Evolutionary conservation across 768 basidiomycete genomes (phyloP).

Genomic region (Psilocybe cubensis): DNA sequence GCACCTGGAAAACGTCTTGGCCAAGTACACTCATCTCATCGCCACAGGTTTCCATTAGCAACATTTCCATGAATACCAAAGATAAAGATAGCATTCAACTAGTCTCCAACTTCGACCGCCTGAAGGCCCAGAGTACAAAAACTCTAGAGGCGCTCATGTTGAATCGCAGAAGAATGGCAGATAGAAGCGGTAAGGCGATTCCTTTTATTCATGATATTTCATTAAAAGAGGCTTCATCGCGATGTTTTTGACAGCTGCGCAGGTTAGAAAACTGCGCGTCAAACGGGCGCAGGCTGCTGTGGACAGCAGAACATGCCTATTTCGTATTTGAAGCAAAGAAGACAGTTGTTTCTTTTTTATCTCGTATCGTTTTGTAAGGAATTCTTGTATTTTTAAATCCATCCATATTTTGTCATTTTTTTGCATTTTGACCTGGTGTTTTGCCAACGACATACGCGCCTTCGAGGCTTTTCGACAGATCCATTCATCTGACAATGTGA

Average conservation of each 20-base stretch:
- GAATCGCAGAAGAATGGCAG: constrained; percentile 10
- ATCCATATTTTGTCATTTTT: background rate
- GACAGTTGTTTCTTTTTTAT: background rate
- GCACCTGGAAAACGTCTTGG: background rate
- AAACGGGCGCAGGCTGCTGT: constrained; percentile 1
- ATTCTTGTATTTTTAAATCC: background rate
- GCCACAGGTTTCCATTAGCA: constrained; percentile 3
- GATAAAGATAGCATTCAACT: background rate
- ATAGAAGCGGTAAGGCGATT: constrained; percentile 5
- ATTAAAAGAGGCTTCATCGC: too few species aligned
- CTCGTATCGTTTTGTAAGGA: background rate
- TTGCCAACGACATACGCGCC: too few species aligned
- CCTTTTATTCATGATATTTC: background rate
- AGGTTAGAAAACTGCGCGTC: background rate
- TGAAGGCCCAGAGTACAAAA: constrained; percentile 15
- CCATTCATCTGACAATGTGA: too few species aligned
- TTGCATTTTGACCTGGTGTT: background rate
- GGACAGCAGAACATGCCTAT: background rate
- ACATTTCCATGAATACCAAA: constrained; percentile 2
- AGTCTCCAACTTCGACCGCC: constrained; percentile 11
- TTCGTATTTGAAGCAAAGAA: too few species aligned
- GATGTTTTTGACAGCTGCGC: background rate
- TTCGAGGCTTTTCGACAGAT: too few species aligned
- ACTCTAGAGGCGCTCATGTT: constrained; percentile 9
- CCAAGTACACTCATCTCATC: background rate